phyloP scores from a whole-genome alignment of 163 green algal genomes.

The Volvox carteri region DNA sequence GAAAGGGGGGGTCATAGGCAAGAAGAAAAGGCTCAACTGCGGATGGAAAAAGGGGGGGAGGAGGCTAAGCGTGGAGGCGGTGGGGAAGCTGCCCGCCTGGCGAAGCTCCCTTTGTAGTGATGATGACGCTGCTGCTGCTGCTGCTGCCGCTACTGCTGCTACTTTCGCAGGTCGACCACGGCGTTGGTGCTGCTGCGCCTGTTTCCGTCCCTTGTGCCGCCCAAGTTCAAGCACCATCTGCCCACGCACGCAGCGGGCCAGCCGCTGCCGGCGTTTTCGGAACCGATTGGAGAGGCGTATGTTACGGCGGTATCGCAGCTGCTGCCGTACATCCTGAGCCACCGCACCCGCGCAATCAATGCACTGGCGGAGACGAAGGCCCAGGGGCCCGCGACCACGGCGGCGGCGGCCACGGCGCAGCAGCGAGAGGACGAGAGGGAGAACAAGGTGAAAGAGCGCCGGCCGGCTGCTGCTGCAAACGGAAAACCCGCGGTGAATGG shows the following conservation, averaged over 20 bases:
- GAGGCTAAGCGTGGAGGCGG: too few species aligned
- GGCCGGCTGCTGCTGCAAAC: too few species aligned
- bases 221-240: constrained; percentile 57
- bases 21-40: too few species aligned
- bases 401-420: not conserved
- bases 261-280: constrained; percentile 55
- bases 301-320: constrained; percentile 71
- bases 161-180: constrained; percentile 45
- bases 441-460: not conserved
- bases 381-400: not conserved
- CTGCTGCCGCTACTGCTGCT: too few species aligned
- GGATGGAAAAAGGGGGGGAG: too few species aligned
- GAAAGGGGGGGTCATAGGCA: not conserved
- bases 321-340: constrained; percentile 85
- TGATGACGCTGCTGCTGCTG: too few species aligned
- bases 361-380: constrained; percentile 17
- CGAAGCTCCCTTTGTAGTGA: too few species aligned
- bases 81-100: too few species aligned
- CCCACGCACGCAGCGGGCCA: constrained; percentile 55
- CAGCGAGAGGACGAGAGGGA: not conserved
- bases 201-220: constrained; percentile 79
- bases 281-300: constrained; percentile 55
- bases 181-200: constrained; percentile 81
- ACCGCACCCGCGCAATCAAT: constrained; percentile 75
- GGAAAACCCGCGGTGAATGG: not conserved